Evolutionary conservation across 768 basidiomycete species (phyloP).

Genomic region (Leucosporidium scottii): DNA sequence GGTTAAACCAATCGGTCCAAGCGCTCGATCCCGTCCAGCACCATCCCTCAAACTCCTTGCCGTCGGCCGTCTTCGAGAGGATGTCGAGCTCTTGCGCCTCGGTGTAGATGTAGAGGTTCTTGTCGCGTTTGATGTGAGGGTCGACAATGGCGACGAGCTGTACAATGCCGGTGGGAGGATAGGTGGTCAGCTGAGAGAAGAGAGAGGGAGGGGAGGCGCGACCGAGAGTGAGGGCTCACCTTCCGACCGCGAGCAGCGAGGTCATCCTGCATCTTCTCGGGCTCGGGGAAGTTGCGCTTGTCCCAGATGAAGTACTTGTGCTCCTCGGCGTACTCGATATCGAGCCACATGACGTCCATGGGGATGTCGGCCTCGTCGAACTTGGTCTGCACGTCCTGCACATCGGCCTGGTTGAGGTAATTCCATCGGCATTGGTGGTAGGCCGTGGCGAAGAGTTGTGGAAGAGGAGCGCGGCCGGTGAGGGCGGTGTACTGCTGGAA

Average conservation of each 20-base stretch:
- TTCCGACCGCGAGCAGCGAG: conserved; percentile 78
- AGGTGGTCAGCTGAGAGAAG: neutral
- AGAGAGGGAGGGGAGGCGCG: neutral
- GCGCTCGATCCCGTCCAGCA: conserved; percentile 96
- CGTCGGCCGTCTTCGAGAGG: conserved; percentile 72
- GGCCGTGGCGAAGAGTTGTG: conserved; percentile 80
- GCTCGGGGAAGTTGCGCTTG: conserved; percentile 82
- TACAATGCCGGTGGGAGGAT: neutral
- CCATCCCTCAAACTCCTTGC: conserved; percentile 91
- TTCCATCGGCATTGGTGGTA: conserved; percentile 99
- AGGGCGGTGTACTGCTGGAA: conserved; percentile 78
- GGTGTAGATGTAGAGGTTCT: conserved; percentile 73
- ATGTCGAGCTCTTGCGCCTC: conserved; percentile 73
- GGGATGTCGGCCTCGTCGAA: conserved; percentile 95
- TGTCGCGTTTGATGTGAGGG: conserved; percentile 82
- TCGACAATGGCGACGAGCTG: conserved; percentile 98
- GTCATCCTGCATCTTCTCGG: conserved; percentile 83
- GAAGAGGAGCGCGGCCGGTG: conserved; percentile 80
- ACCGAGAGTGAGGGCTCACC: conserved; percentile 48
- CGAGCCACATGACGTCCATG: conserved; percentile 93
- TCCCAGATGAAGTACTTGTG: conserved; percentile 99
- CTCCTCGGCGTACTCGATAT: conserved; percentile 85
- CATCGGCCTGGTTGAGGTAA: conserved; percentile 81
- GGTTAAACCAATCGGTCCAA: conserved; percentile 98
- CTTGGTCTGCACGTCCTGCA: conserved; percentile 70